Evolutionary conservation across 2,329 filamentous ascomycete genomes (phyloP), one percentile per base, ranked within the genome.

Genomic region (Rhynchosporium secalis): DNA sequence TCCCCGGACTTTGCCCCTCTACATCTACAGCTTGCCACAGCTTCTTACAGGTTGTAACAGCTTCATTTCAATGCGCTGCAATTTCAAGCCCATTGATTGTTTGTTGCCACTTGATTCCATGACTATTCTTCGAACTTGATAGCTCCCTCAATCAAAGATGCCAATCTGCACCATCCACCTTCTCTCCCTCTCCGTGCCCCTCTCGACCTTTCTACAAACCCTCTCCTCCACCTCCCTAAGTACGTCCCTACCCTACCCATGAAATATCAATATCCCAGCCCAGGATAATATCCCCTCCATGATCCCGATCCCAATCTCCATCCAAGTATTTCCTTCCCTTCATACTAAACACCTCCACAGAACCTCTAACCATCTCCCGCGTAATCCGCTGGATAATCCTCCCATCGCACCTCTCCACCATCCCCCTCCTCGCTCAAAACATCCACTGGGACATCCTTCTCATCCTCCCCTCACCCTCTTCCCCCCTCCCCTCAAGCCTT

Each of bases 381-480:
- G 76, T 79, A 41, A 69, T 80, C 45, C 74, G 81, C 47, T 82
- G 80, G 79, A 80, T 83, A 49, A 79, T 83, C 61, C 75, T 77
- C 20, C 79, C 81, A 1, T 75, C 75, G 1, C 69, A 68, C 0
- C 71, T 79, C 48, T 81, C 79, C 7, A 76, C 72, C 9, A 29
- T 61, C 7, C 70, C 74, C 5, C 74, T 83, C 15, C 75, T 80
- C 13, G 72, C 76, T 13, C 70, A 72, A 38, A 69, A 73, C 58
- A 67, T 69, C 55, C 66, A 66, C 54, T 83, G 80, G 80, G 76
- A 82, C 62, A 63, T 82, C n/a, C 75, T 82, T 20, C 70, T 83
- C 62, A 77, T 82, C 65, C 64, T 80, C 6, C 68, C 73, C 49
- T 58, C 63, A 8, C 68, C 73, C 51, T 51, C 65, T 12, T 47